These are phyloP conservation scores for Monilinia polystroma DNA, from an alignment of 2,329 filamentous ascomycete species.

Conservation along the genomic window DNA sequence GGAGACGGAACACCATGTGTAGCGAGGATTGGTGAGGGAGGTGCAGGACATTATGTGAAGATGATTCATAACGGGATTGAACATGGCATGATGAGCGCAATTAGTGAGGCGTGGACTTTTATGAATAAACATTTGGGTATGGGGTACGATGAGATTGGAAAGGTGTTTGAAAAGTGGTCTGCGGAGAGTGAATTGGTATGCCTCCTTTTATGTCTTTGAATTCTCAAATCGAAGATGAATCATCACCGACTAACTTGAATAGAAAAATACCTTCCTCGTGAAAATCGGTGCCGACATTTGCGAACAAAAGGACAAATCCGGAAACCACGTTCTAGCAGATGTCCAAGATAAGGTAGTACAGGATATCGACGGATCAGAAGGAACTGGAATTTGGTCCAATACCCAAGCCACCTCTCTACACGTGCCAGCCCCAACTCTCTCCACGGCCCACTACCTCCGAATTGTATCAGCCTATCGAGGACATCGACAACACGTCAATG, in stretches of 20 bases:
- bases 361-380: too few relatives aligned
- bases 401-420: too few relatives aligned
- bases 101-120: slow-evolving; percentile 63
- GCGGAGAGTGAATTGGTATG: slow-evolving; percentile 52
- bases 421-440: too few relatives aligned
- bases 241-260: too few relatives aligned
- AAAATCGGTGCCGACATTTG: slow-evolving; percentile 61
- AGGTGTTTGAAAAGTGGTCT: slow-evolving; percentile 62
- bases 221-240: too few relatives aligned
- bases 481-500: too few relatives aligned
- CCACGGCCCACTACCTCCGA: too few relatives aligned
- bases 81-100: slow-evolving; percentile 65
- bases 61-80: slow-evolving; percentile 77
- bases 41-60: slow-evolving; percentile 70
- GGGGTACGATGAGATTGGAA: slow-evolving; percentile 58
- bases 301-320: slow-evolving; percentile 46
- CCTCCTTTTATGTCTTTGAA: too few relatives aligned
- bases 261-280: too few relatives aligned
- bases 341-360: neutral
- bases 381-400: too few relatives aligned
- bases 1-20: slow-evolving; percentile 68
- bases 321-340: too few relatives aligned
- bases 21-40: slow-evolving; percentile 69
- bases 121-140: slow-evolving; percentile 59
- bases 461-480: too few relatives aligned